phyloP scores from a whole-genome alignment of 352 stramenopile genomes.

The Thalassiosira mediterranea region DNA sequence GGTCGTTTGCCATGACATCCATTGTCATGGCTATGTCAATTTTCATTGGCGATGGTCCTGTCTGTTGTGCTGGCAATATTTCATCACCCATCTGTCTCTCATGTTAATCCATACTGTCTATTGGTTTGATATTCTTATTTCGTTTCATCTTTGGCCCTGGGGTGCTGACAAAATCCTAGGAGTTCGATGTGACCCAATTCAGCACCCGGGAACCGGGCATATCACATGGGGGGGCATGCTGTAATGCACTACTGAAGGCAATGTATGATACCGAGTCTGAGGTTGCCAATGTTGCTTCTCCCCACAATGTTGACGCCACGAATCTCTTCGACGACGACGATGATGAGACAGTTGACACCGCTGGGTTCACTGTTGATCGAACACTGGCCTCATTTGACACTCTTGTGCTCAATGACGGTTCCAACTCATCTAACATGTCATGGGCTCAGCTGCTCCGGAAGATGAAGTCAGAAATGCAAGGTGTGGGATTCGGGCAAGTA shows the following conservation, averaged over 20 bases:
- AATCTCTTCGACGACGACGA: slow-evolving; percentile 75
- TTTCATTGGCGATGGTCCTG: too few species aligned
- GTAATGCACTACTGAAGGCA: slow-evolving; percentile 80
- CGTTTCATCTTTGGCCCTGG: too few species aligned
- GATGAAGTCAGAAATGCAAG: slow-evolving; percentile 80
- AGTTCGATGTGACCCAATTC: slow-evolving; percentile 36
- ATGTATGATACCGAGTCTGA: slow-evolving; percentile 79
- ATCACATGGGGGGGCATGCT: slow-evolving; percentile 72
- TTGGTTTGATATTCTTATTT: too few species aligned
- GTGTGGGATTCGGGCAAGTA: slow-evolving; percentile 72
- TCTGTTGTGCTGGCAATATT: not conserved
- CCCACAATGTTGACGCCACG: slow-evolving; percentile 22
- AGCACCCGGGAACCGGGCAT: slow-evolving; percentile 54
- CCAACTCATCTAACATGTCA: slow-evolving; percentile 49
- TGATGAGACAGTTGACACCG: slow-evolving; percentile 50
- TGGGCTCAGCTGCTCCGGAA: slow-evolving; percentile 76
- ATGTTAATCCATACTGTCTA: not conserved
- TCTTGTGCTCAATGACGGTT: slow-evolving; percentile 53
- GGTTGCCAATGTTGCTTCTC: slow-evolving; percentile 27
- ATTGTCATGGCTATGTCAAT: too few species aligned
- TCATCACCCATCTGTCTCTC: not conserved
- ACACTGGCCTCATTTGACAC: slow-evolving; percentile 53
- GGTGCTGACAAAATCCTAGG: too few species aligned
- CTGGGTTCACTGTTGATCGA: slow-evolving; percentile 28
- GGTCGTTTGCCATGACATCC: too few species aligned